A percentile compares a stretch with the other conserved stretches of the same genome.
phyloP scores from a whole-genome alignment of 192 early-diverging fungal genomes.

The Coemansia sp. region DNA sequence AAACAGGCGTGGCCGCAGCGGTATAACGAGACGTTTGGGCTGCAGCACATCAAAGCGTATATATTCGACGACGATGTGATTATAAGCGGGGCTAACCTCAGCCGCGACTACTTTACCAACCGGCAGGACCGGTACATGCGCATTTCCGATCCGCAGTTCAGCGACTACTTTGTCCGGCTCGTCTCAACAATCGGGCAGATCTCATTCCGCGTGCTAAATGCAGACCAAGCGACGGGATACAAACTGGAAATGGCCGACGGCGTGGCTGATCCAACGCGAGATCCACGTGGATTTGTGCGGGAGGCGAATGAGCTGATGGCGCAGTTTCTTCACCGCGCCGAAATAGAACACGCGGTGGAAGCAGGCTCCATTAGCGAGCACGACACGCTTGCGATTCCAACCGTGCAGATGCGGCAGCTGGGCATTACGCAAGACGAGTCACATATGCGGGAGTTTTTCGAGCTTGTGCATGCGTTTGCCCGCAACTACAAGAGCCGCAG shows the following conservation, averaged over 20 bases:
- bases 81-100: slow-evolving; percentile 82
- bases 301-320: slow-evolving; percentile 54
- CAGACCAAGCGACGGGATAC: neutral
- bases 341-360: slow-evolving; percentile 10
- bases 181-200: slow-evolving; percentile 60
- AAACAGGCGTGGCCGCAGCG: slow-evolving; percentile 75
- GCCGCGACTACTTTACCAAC: slow-evolving; percentile 90
- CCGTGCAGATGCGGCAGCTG: slow-evolving; percentile 84
- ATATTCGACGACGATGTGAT: slow-evolving; percentile 86
- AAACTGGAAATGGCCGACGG: slow-evolving; percentile 16
- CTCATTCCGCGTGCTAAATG: slow-evolving; percentile 53
- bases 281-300: slow-evolving; percentile 57
- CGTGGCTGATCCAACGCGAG: slow-evolving; percentile 58
- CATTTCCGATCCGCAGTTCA: slow-evolving; percentile 59
- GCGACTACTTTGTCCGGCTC: slow-evolving; percentile 70
- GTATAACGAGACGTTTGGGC: slow-evolving; percentile 90
- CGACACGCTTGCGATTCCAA: slow-evolving; percentile 75
- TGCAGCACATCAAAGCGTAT: slow-evolving; percentile 95
- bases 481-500: slow-evolving; percentile 55
- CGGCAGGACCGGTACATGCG: slow-evolving; percentile 93
- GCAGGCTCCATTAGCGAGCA: slow-evolving; percentile 8
- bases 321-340: slow-evolving; percentile 49
- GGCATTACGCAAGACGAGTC: slow-evolving; percentile 76
- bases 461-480: slow-evolving; percentile 43
- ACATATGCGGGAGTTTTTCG: slow-evolving; percentile 63